Conservation (phyloP, 768 basidiomycete genomes). For the Lentinula sp. region DNA sequence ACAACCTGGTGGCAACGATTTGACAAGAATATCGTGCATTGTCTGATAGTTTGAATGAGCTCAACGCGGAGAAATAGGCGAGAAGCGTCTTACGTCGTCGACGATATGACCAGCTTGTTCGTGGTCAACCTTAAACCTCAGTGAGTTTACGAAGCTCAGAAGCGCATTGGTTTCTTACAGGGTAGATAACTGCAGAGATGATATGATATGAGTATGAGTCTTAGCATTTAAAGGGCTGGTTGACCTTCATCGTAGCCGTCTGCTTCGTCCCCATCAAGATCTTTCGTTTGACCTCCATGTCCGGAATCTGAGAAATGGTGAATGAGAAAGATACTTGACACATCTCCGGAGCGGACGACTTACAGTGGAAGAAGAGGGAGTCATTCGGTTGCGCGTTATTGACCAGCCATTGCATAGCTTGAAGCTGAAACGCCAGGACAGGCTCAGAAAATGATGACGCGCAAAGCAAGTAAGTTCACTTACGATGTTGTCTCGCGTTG, state of each 20-base stretch:
- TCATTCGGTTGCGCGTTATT: conserved; percentile 72
- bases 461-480: conserved; percentile 13
- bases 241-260: conserved; percentile 82
- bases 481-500: conserved; percentile 80
- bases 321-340: not conserved
- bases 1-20: conserved; percentile 77
- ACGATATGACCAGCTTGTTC: conserved; percentile 69
- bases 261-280: conserved; percentile 74
- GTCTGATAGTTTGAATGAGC: conserved; percentile 28
- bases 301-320: conserved; percentile 60
- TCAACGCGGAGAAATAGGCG: not conserved
- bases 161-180: conserved; percentile 44
- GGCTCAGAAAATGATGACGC: not conserved
- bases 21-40: conserved; percentile 78
- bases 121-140: conserved; percentile 33
- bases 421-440: conserved; percentile 32
- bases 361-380: conserved; percentile 88
- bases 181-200: conserved; percentile 67
- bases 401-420: conserved; percentile 93
- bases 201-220: too few species aligned
- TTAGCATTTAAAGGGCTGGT: not conserved
- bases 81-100: conserved; percentile 67
- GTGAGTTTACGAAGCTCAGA: not conserved
- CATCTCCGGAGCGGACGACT: conserved; percentile 19
- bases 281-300: conserved; percentile 89